Evolutionary conservation across 148 eudicot species (phyloP).

Genomic region (Chenopodium suecicum): DNA sequence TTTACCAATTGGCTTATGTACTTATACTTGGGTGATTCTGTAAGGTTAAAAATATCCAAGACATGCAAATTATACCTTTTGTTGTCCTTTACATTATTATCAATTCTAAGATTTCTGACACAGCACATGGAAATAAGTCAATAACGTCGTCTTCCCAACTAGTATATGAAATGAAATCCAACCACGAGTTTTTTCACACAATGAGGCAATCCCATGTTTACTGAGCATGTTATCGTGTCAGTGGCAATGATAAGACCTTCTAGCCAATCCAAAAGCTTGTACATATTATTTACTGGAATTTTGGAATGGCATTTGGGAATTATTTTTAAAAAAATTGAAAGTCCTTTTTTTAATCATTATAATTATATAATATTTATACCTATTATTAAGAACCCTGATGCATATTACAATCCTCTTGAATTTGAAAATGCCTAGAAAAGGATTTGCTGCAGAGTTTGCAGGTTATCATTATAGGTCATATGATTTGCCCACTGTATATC

Average conservation of each 20-base stretch:
- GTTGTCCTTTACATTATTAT: slow-evolving; percentile 20
- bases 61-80: slow-evolving; percentile 20
- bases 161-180: slow-evolving; percentile 15
- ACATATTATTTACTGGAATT: background rate
- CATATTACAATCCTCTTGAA: background rate
- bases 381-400: slow-evolving; percentile 6
- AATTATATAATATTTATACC: background rate
- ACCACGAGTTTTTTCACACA: slow-evolving; percentile 18
- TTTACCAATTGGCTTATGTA: background rate
- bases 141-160: slow-evolving; percentile 25
- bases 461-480: slow-evolving; percentile 7
- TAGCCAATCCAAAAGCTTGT: slow-evolving; percentile 7
- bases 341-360: background rate
- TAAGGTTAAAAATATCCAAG: slow-evolving; percentile 16
- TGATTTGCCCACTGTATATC: slow-evolving; percentile 10
- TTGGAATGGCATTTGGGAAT: background rate
- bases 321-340: background rate
- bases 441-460: slow-evolving; percentile 16
- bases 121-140: slow-evolving; percentile 26
- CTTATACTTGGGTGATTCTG: slow-evolving; percentile 16
- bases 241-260: slow-evolving; percentile 23
- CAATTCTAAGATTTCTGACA: slow-evolving; percentile 16
- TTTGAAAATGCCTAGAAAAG: slow-evolving; percentile 8
- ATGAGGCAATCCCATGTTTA: slow-evolving; percentile 18
- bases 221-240: slow-evolving; percentile 23